A percentile compares a stretch with the other conserved stretches of the same genome.
Evolutionary conservation across 306 rosid species (phyloP).

Genomic region (Urtica urens): DNA sequence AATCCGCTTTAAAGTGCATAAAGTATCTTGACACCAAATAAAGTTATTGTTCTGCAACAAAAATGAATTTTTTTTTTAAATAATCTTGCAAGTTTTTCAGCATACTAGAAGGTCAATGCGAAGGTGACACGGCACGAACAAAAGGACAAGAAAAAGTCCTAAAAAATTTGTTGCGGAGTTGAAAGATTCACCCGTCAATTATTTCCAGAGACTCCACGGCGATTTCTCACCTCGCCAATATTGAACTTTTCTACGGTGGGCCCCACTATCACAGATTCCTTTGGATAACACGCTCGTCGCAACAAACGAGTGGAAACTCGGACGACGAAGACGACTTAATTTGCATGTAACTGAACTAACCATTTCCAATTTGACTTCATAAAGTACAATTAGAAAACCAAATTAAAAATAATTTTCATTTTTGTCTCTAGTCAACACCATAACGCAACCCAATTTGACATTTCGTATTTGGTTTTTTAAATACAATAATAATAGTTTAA

Average conservation of each 20-base stretch:
- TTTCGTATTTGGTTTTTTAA: background rate
- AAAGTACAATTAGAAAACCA: too few species aligned
- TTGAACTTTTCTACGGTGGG: background rate
- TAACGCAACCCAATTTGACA: constrained; percentile 1
- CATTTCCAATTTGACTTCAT: constrained; percentile 2
- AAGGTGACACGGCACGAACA: constrained; percentile 2
- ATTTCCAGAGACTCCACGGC: background rate
- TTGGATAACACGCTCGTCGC: background rate
- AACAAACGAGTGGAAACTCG: background rate
- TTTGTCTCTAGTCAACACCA: background rate
- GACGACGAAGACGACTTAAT: background rate
- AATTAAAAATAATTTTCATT: background rate
- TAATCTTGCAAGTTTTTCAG: too few species aligned
- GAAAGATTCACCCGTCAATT: background rate
- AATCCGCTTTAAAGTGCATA: too few species aligned
- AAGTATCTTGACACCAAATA: background rate
- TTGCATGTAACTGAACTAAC: too few species aligned
- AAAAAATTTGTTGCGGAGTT: background rate
- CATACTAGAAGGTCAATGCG: background rate
- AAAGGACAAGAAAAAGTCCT: constrained; percentile 2
- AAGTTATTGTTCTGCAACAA: background rate
- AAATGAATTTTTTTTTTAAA: too few species aligned
- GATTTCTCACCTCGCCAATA: background rate
- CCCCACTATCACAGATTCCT: constrained; percentile 1
- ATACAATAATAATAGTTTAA: background rate